Conservation (phyloP, 148 eudicot species). For the Rhododendron ferrugineum region DNA sequence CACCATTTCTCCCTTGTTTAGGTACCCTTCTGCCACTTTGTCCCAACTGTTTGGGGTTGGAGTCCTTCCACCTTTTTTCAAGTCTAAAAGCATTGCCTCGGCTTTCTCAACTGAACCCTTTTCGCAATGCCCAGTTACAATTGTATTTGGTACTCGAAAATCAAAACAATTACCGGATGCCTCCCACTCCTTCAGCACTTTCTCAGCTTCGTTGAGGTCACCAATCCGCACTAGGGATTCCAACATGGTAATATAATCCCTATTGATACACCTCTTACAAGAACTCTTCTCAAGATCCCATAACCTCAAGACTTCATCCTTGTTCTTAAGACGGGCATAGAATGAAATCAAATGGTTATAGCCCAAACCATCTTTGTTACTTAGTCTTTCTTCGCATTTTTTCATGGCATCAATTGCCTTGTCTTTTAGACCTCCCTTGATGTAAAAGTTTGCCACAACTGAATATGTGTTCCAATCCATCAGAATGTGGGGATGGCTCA, state of each 20-base stretch:
- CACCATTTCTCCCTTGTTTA: constrained; percentile 45
- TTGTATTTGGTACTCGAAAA: constrained; percentile 49
- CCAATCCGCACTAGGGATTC: constrained; percentile 60
- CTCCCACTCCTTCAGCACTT: constrained; percentile 69
- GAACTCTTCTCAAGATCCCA: constrained; percentile 70
- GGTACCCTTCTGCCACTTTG: constrained; percentile 43
- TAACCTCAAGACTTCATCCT: constrained; percentile 60
- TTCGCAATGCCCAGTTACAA: constrained; percentile 41
- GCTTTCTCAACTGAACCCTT: constrained; percentile 60
- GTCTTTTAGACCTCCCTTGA: constrained; percentile 43
- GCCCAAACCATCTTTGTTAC: constrained; percentile 52
- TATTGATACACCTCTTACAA: constrained; percentile 61
- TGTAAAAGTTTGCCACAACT: constrained; percentile 60
- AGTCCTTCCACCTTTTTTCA: constrained; percentile 33
- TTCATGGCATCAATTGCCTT: constrained; percentile 54
- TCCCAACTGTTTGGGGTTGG: constrained; percentile 52
- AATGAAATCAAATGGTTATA: constrained; percentile 76
- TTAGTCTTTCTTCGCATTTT: constrained; percentile 62
- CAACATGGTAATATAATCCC: constrained; percentile 62
- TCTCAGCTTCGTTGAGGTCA: constrained; percentile 62
- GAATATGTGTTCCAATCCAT: constrained; percentile 91
- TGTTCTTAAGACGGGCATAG: constrained; percentile 53
- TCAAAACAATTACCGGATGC: constrained; percentile 67
- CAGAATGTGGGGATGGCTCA: constrained; percentile 54
- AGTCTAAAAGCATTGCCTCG: constrained; percentile 44